These are phyloP conservation scores for Pichia sp. DNA, from an alignment of 1,139 yeast genomes.

Conservation along the genomic window DNA sequence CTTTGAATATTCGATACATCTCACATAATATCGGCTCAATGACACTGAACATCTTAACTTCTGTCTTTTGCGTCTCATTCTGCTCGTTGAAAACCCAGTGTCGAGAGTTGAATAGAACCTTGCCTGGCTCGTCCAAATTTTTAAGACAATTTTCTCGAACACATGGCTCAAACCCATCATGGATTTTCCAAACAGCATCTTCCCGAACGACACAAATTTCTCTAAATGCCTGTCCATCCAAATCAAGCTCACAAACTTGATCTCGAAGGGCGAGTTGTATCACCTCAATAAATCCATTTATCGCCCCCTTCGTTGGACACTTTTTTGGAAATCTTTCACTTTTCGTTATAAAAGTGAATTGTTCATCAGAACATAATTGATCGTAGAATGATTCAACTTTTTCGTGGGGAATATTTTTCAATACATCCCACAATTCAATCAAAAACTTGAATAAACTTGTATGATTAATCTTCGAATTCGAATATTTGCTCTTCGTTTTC, in stretches of 20 bases:
- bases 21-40: conserved; percentile 52
- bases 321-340: conserved; percentile 11
- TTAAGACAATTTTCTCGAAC: conserved; percentile 36
- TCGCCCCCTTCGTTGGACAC: conserved; percentile 8
- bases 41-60: conserved; percentile 22
- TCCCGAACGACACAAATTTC: conserved; percentile 30
- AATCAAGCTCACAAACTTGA: conserved; percentile 25
- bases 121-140: conserved; percentile 36
- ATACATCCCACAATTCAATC: conserved; percentile 22
- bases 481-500: neutral
- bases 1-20: conserved; percentile 68
- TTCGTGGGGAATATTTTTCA: conserved; percentile 9
- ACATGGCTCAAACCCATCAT: conserved; percentile 37
- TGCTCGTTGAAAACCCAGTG: conserved; percentile 20
- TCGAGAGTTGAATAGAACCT: conserved; percentile 29
- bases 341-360: conserved; percentile 22
- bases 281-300: conserved; percentile 13
- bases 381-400: conserved; percentile 19
- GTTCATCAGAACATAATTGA: conserved; percentile 23
- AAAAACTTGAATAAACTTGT: conserved; percentile 18
- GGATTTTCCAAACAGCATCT: conserved; percentile 20
- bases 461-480: conserved; percentile 7
- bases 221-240: conserved; percentile 27
- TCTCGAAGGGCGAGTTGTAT: conserved; percentile 17
- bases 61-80: conserved; percentile 8